Evolutionary conservation across 2,329 filamentous ascomycete species (phyloP).

Genomic region (Xylaria sp.): DNA sequence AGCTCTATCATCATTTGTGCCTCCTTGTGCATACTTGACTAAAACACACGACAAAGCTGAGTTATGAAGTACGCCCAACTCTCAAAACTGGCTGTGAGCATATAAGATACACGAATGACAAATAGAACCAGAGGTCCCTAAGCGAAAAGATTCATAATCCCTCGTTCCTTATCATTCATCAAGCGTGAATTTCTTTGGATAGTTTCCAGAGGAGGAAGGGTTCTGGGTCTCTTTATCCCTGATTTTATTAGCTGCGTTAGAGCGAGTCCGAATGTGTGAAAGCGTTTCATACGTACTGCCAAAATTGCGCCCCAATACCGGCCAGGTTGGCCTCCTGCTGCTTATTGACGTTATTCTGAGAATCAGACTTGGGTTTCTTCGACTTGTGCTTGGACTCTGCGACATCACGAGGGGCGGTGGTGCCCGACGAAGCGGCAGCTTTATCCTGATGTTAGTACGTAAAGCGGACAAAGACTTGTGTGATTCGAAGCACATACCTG

Average conservation of each 20-base stretch:
- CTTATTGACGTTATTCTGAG: conserved; percentile 14
- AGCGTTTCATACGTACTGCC: conserved; percentile 7
- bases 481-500: neutral
- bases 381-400: conserved; percentile 14
- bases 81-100: too few species aligned
- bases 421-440: neutral
- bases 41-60: too few species aligned
- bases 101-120: too few species aligned
- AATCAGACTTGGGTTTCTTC: conserved; percentile 9
- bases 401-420: neutral
- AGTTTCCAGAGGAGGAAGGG: neutral
- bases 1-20: too few species aligned
- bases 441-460: neutral
- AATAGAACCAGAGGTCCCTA: too few species aligned
- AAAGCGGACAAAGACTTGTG: too few species aligned
- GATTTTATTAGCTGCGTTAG: neutral
- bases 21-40: too few species aligned
- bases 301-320: conserved; percentile 24
- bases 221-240: conserved; percentile 9
- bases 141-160: too few species aligned
- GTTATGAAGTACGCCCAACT: too few species aligned
- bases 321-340: conserved; percentile 23
- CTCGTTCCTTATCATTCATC: neutral
- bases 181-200: neutral
- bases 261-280: neutral